A percentile compares a stretch with the other conserved stretches of the same genome.
These are phyloP conservation scores for Aquanectria penicillioides DNA, from an alignment of 2,329 filamentous ascomycete genomes.

Conservation along the genomic window DNA sequence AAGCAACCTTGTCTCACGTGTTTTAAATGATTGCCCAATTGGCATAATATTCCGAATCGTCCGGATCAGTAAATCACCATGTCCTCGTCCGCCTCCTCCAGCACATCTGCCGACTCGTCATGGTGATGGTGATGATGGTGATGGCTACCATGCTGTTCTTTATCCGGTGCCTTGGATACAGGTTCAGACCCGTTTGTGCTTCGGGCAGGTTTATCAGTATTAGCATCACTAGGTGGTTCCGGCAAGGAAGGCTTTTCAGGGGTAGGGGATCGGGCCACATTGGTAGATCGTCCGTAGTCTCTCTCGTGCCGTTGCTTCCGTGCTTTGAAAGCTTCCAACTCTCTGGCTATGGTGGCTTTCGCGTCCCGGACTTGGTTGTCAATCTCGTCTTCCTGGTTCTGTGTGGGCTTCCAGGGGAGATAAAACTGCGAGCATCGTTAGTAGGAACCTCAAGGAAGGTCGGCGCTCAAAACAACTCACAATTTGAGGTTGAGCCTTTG, in stretches of 20 bases:
- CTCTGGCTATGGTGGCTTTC: constrained; percentile 70
- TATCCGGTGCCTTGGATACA: constrained; percentile 18
- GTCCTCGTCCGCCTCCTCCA: constrained; percentile 88
- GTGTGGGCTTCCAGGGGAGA: constrained; percentile 80
- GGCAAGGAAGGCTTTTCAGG: constrained; percentile 29
- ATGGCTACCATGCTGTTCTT: constrained; percentile 17
- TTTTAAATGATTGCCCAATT: no score
- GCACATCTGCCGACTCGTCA: constrained; percentile 79
- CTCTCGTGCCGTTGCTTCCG: constrained; percentile 52
- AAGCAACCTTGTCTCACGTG: no score
- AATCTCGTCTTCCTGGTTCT: constrained; percentile 76
- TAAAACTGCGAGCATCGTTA: constrained; percentile 72
- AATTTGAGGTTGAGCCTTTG: constrained; percentile 75
- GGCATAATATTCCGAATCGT: no score
- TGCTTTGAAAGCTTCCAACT: constrained; percentile 71
- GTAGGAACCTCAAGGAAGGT: neutral
- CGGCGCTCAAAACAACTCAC: constrained; percentile 61
- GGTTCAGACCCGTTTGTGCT: constrained; percentile 17
- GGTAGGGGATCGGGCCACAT: constrained; percentile 2
- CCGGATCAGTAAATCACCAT: constrained; percentile 90
- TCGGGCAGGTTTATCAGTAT: constrained; percentile 13
- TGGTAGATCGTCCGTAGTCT: constrained; percentile 32
- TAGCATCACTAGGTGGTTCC: constrained; percentile 19
- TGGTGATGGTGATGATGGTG: constrained; percentile 56
- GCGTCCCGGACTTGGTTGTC: constrained; percentile 74